phyloP scores from a whole-genome alignment of 2,329 filamentous ascomycete species.

The Xylogone sp. region DNA sequence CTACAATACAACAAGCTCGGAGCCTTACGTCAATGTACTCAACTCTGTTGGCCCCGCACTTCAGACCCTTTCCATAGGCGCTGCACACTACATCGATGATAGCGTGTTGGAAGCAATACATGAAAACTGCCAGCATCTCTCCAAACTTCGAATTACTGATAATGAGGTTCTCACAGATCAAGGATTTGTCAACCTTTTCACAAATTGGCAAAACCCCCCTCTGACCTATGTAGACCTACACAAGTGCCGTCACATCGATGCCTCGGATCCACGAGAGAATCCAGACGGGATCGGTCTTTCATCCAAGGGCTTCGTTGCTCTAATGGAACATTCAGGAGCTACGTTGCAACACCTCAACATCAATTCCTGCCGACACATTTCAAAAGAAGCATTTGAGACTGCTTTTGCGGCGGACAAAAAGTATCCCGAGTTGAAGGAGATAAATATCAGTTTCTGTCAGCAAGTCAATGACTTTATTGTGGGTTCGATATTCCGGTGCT shows the following conservation, averaged over 20 bases:
- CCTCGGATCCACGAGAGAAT: conserved; percentile 62
- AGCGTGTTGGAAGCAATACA: conserved; percentile 68
- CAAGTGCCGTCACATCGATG: conserved; percentile 73
- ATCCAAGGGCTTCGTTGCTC: conserved; percentile 68
- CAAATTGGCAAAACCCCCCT: conserved; percentile 68
- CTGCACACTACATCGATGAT: conserved; percentile 65
- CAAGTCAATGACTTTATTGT: conserved; percentile 63
- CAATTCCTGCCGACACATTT: conserved; percentile 81
- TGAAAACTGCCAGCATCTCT: conserved; percentile 60
- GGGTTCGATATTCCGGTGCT: conserved; percentile 59
- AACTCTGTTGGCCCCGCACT: conserved; percentile 59
- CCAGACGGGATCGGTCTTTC: conserved; percentile 68
- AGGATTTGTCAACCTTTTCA: conserved; percentile 71
- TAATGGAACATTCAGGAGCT: conserved; percentile 79
- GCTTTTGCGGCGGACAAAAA: conserved; percentile 59
- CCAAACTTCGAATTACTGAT: conserved; percentile 77
- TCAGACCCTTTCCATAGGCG: conserved; percentile 73
- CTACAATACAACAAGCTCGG: conserved; percentile 48
- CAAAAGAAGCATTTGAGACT: conserved; percentile 65
- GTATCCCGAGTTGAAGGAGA: conserved; percentile 65
- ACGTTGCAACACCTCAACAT: conserved; percentile 67
- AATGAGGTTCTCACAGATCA: conserved; percentile 73
- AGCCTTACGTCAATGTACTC: conserved; percentile 59
- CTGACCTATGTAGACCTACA: conserved; percentile 71
- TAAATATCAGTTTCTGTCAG: conserved; percentile 77